Evolutionary conservation across 1,284 basidiomycete species (phyloP), one percentile per base, ranked within the genome.

Genomic region (Microbotryum silenes-acaulis): DNA sequence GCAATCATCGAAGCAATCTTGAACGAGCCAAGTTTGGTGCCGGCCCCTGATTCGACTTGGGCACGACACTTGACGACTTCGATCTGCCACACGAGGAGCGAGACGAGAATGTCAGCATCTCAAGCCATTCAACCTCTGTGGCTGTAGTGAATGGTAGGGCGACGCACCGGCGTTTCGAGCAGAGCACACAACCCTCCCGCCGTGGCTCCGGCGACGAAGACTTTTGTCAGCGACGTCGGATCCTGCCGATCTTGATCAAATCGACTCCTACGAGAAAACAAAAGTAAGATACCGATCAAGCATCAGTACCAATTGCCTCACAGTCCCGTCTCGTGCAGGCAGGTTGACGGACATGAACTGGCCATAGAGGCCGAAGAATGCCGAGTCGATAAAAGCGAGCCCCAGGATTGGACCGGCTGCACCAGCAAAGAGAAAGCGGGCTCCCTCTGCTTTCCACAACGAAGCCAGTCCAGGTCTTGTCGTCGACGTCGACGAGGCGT

Each of bases 51-150:
- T 51, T 72, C 72, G 33, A 68, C 71, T 56, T 73, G 72, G 16
- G 72, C 72, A 42, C 72, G 65, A 37, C 72, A 73, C 37, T 73
- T 73, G 45, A 73, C 70, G 25, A 73, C 72, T 59, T 73, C 72
- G 60, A 73, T 70, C 72, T 73, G 56, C 14, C 25, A 18, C 5
- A 12, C 2, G 18, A 46, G 4, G 29, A 23, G 10, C 23, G 31
- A 7, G 20, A 12, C 0, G 3, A 27, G 4, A 6, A 31, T 12
- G 6, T 12, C 20, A 29, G 45, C 25, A 21, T 51, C 14, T 25
- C 25, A 18, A 33, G 3, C 3, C 5, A 18, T 7, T 16, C 3
- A 33, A 20, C 21, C 9, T 23, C 8, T 8, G 51, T 51, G 55
- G n/a, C 31, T 31, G 42, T 12, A 21, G 33, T 45, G 20, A 29